Conservation (phyloP, 352 stramenopile genomes). For the Globisporangium emineosum region DNA sequence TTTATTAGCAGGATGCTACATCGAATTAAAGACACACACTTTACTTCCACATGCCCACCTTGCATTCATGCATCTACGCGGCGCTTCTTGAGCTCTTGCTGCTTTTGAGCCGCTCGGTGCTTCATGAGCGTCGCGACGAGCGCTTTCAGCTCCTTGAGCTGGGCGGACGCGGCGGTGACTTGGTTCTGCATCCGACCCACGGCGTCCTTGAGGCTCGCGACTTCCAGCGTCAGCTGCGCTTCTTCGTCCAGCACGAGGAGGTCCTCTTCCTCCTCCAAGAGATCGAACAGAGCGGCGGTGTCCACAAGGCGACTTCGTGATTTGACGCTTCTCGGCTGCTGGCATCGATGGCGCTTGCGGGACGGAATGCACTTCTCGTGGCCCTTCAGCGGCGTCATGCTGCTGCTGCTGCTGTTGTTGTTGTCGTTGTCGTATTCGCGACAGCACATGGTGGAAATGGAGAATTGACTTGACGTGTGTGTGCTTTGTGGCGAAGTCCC, state of each 20-base stretch:
- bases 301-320: no score
- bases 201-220: background rate
- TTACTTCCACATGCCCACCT: background rate
- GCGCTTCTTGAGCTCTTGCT: background rate
- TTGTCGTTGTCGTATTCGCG: background rate
- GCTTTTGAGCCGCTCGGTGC: background rate
- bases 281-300: background rate
- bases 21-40: background rate
- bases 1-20: background rate
- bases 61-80: background rate
- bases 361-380: slow-evolving; percentile 7
- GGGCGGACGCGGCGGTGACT: background rate
- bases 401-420: background rate
- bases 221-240: background rate
- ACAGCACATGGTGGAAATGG: background rate
- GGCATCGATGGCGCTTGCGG: background rate
- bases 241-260: background rate
- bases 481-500: background rate
- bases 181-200: slow-evolving; percentile 6
- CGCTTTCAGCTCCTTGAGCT: background rate
- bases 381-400: background rate
- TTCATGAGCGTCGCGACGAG: slow-evolving; percentile 1
- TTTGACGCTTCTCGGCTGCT: background rate
- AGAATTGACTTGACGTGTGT: background rate
- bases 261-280: background rate